Evolutionary conservation across 257 asterid genomes (phyloP).

Genomic region (Vinca minor): DNA sequence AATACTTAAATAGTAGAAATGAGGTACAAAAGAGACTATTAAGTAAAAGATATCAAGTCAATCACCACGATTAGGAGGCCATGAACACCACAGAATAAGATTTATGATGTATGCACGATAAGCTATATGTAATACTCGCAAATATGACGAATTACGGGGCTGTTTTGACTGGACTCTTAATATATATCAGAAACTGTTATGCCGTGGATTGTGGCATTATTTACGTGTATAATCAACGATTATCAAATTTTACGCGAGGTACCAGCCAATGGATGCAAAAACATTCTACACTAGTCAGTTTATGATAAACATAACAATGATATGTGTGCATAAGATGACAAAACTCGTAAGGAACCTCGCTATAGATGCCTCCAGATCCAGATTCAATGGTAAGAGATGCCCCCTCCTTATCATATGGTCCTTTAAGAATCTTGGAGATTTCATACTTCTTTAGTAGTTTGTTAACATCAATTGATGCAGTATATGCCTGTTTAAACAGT

Average conservation of each 20-base stretch:
- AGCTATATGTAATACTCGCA: neutral
- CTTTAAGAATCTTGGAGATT: constrained; percentile 62
- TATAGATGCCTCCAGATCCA: constrained; percentile 37
- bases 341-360: constrained; percentile 27
- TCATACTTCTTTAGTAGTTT: constrained; percentile 58
- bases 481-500: constrained; percentile 70
- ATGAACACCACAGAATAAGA: neutral
- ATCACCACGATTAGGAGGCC: neutral
- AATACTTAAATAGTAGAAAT: too few species aligned
- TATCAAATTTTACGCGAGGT: too few species aligned
- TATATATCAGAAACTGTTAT: neutral
- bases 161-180: neutral
- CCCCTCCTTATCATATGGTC: constrained; percentile 70
- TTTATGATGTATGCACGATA: neutral
- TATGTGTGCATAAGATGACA: constrained; percentile 5
- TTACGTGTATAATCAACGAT: neutral
- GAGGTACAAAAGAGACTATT: neutral
- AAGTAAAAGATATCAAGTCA: neutral
- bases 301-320: neutral
- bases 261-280: too few species aligned
- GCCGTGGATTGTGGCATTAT: neutral
- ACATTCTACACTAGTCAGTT: neutral
- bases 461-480: constrained; percentile 55
- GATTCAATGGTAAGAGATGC: constrained; percentile 67
- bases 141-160: neutral